phyloP scores from a whole-genome alignment of 1,139 yeast genomes.

The Arxiozyma heterogenica region DNA sequence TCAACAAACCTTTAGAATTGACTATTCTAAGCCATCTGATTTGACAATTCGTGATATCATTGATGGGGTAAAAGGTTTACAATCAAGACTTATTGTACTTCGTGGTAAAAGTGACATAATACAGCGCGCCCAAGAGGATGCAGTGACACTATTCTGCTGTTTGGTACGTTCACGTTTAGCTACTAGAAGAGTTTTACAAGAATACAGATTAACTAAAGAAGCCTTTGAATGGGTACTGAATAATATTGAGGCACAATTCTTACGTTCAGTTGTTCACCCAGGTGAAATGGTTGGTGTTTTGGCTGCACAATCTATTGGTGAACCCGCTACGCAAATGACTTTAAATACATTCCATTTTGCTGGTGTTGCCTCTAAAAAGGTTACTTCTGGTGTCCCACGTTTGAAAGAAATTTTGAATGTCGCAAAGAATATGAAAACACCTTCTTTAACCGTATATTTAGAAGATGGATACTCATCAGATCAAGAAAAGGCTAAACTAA shows the following conservation, averaged over 20 bases:
- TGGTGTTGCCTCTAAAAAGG: constrained; percentile 98
- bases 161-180: constrained; percentile 87
- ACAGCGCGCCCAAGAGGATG: constrained; percentile 85
- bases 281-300: constrained; percentile 99
- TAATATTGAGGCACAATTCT: constrained; percentile 88
- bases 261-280: constrained; percentile 87
- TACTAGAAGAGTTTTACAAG: constrained; percentile 83
- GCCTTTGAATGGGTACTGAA: constrained; percentile 96
- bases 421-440: constrained; percentile 97
- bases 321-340: constrained; percentile 99
- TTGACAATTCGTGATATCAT: constrained; percentile 77
- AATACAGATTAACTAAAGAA: constrained; percentile 70
- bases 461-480: constrained; percentile 73
- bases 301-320: constrained; percentile 99
- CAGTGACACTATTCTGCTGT: constrained; percentile 83
- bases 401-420: constrained; percentile 97
- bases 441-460: constrained; percentile 87
- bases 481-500: constrained; percentile 87
- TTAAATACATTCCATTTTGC: constrained; percentile 99
- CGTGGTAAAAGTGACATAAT: constrained; percentile 73
- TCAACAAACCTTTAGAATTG: constrained; percentile 92
- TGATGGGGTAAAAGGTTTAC: constrained; percentile 58
- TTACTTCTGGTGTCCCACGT: constrained; percentile 99
- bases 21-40: constrained; percentile 83
- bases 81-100: constrained; percentile 60